Evolutionary conservation across 441 rosid species (phyloP).

Genomic region (Melastoma candidum): DNA sequence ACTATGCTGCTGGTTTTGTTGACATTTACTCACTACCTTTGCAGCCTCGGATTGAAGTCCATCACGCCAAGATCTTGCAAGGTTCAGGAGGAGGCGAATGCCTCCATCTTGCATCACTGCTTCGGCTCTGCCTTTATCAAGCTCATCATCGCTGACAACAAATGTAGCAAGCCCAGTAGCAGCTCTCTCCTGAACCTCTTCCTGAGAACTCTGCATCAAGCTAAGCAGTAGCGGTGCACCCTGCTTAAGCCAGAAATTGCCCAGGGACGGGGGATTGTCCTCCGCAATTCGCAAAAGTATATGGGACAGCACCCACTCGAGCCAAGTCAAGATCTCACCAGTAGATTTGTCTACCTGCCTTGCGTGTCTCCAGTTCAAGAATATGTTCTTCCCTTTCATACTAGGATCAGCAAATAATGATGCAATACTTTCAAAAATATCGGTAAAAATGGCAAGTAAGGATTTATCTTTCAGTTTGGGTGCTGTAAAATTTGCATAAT

Average conservation of each 20-base stretch:
- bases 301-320: conserved; percentile 85
- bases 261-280: conserved; percentile 72
- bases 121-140: conserved; percentile 90
- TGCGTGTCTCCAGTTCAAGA: conserved; percentile 55
- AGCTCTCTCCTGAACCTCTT: conserved; percentile 93
- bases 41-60: conserved; percentile 97
- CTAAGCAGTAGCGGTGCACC: conserved; percentile 72
- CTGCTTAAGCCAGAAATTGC: conserved; percentile 90
- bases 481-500: conserved; percentile 35
- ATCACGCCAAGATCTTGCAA: conserved; percentile 95
- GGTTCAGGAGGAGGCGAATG: conserved; percentile 68
- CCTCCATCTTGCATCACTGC: conserved; percentile 92
- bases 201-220: conserved; percentile 85
- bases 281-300: conserved; percentile 75
- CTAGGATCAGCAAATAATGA: conserved; percentile 58
- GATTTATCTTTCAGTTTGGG: conserved; percentile 54
- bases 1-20: too few species aligned
- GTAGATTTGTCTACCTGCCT: conserved; percentile 33
- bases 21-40: conserved; percentile 34
- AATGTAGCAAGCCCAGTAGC: conserved; percentile 92
- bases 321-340: conserved; percentile 71
- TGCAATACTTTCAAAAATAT: conserved; percentile 51
- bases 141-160: conserved; percentile 87
- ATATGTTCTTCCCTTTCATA: conserved; percentile 39
- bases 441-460: conserved; percentile 46